phyloP scores from a whole-genome alignment of 257 asterid species.

The Striga asiatica region DNA sequence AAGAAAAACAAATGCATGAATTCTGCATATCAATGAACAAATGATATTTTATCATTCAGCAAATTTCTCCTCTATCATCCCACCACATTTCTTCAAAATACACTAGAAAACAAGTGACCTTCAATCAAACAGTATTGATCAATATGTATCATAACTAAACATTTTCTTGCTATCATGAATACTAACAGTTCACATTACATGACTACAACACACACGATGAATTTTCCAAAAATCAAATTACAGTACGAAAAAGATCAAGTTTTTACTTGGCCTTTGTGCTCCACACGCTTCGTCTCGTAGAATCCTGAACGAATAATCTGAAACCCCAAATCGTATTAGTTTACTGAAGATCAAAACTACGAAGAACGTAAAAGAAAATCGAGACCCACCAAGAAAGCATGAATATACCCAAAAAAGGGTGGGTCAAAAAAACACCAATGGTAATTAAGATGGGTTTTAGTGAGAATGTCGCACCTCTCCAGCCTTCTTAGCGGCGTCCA shows the following conservation, averaged over 20 bases:
- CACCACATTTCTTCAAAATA: no score
- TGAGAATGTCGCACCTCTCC: constrained; percentile 41
- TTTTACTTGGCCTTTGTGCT: constrained; percentile 59
- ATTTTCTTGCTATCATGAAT: no score
- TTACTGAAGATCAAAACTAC: no score
- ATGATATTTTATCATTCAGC: no score
- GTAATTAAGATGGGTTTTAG: neutral
- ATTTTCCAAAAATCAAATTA: neutral
- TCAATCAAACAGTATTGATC: no score
- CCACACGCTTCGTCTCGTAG: constrained; percentile 43
- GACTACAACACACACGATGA: neutral
- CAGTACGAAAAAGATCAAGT: neutral
- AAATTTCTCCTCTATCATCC: no score
- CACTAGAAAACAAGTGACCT: no score
- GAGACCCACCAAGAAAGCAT: neutral
- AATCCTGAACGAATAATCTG: constrained; percentile 54
- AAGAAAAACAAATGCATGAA: neutral
- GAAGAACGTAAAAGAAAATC: neutral
- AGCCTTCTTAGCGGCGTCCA: constrained; percentile 63
- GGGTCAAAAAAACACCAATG: neutral
- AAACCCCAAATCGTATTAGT: neutral
- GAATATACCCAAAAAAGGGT: no score
- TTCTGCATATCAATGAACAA: no score
- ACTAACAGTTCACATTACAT: no score
- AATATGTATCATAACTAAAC: no score